These are phyloP conservation scores for Cryptococcus sp. DNA, from an alignment of 1,284 basidiomycete genomes.

Conservation along the genomic window DNA sequence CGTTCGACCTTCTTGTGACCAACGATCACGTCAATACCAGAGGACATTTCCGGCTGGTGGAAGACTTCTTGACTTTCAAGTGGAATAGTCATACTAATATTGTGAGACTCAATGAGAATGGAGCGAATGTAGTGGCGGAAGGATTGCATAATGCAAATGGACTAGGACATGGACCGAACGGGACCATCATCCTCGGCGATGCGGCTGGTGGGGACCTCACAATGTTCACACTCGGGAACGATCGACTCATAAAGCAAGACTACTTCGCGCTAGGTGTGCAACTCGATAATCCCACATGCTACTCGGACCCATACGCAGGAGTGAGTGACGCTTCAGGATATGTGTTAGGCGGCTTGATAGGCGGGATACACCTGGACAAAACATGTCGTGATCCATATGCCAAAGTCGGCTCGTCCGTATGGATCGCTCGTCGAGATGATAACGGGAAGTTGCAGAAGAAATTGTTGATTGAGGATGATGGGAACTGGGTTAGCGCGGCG, in stretches of 20 bases:
- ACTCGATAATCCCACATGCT: too few relatives aligned
- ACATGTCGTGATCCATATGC: too few relatives aligned
- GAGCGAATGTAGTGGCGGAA: slow-evolving; percentile 14
- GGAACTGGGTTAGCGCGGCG: slow-evolving; percentile 1
- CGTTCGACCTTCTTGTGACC: slow-evolving; percentile 25
- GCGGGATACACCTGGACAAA: too few relatives aligned
- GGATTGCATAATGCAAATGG: slow-evolving; percentile 36
- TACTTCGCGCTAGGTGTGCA: too few relatives aligned
- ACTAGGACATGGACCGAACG: slow-evolving; percentile 21
- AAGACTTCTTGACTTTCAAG: background rate
- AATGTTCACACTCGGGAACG: background rate
- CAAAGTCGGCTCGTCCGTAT: too few relatives aligned
- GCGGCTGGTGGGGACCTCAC: slow-evolving; percentile 21
- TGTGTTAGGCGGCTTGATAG: too few relatives aligned
- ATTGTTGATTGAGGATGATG: slow-evolving; percentile 5
- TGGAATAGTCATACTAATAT: slow-evolving; percentile 13
- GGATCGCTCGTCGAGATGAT: too few relatives aligned
- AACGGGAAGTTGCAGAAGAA: background rate
- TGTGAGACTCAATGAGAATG: slow-evolving; percentile 12
- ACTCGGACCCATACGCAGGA: too few relatives aligned
- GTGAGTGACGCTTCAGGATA: too few relatives aligned
- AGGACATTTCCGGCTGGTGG: too few relatives aligned
- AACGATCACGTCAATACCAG: slow-evolving; percentile 32
- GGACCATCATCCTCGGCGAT: slow-evolving; percentile 18
- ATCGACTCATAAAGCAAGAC: background rate